Base-by-base conservation (phyloP, 176 grass and related monocot genomes). In the Chloris gayana region DNA sequence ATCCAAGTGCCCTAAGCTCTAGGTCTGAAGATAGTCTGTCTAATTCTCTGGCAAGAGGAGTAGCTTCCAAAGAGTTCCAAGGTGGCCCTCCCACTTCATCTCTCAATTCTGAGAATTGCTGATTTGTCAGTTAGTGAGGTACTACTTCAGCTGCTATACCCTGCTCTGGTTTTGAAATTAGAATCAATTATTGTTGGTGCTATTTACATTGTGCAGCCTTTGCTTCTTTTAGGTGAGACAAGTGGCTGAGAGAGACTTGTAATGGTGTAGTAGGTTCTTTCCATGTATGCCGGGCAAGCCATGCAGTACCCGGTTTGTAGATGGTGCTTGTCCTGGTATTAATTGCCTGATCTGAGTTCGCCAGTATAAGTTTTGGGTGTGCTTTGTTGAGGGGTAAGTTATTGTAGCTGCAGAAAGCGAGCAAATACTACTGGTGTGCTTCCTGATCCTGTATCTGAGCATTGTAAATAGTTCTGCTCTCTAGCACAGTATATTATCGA, bases 21-120 rank as follows among this genome's bases (percentile, higher is more conserved):
- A 90, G 83, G 83, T 69, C 78, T 1, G 94, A 94, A 70, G 91
- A 94, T 63, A 92, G 76, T 22, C 70, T 72, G 29, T 77, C 85
- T 64, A 73, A 80, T 64, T 82, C 78, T 4, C 14, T 68, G 31
- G 87, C 64, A 82, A 79, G 47, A 75, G 70, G 83, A 25, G 49
- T 81, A 37, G 73, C 37, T 80, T 82, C 58, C 9, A 84, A 84
- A 64, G 87, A 80, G 62, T 39, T 38, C 32, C 85, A 30, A 47
- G 70, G 81, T 31, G 72, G 76, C 33, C 14, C 60, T 29, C 31
- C 84, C 64, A 49, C 74, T 38, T 76, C 75, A 1, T 77, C 77
- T n/a, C 38, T 35, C 69, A 39, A 87, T 71, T 90, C 77, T 17
- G 82, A 92, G 74, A 88, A 59, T 82, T 87, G 87, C 72, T 89